Percentiles rank a stretch among this genome's conserved stretches.
phyloP scores from a whole-genome alignment of 2,329 filamentous ascomycete species.

The Arthroderma sp. region DNA sequence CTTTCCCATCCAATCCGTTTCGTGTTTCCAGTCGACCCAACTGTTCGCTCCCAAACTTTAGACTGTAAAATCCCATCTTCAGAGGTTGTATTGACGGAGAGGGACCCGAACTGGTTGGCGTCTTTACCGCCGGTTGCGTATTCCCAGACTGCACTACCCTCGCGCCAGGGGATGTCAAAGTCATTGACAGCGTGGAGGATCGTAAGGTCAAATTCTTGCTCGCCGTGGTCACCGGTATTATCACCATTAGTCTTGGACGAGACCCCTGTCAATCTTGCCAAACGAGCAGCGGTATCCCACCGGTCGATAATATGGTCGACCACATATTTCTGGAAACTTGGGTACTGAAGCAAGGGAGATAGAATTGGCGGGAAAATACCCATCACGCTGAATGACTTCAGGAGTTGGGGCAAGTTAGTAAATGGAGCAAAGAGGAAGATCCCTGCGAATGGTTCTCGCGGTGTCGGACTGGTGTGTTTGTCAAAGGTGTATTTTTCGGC shows the following conservation, averaged over 20 bases:
- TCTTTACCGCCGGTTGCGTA: slow-evolving; percentile 22
- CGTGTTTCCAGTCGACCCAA: slow-evolving; percentile 10
- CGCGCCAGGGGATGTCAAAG: slow-evolving; percentile 60
- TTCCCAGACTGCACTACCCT: slow-evolving; percentile 29
- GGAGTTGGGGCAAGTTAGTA: slow-evolving; percentile 56
- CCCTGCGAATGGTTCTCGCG: slow-evolving; percentile 56
- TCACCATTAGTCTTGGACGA: slow-evolving; percentile 18
- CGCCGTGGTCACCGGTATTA: slow-evolving; percentile 40
- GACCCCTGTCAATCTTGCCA: slow-evolving; percentile 34
- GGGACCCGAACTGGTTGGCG: slow-evolving; percentile 15
- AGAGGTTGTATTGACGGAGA: slow-evolving; percentile 19
- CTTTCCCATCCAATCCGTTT: slow-evolving; percentile 34
- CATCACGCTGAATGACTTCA: slow-evolving; percentile 65
- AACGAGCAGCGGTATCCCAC: slow-evolving; percentile 60
- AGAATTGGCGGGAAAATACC: slow-evolving; percentile 62
- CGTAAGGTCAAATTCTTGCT: slow-evolving; percentile 47
- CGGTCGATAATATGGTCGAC: slow-evolving; percentile 57
- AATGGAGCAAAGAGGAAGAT: slow-evolving; percentile 72
- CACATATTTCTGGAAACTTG: slow-evolving; percentile 49
- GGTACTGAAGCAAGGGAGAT: slow-evolving; percentile 58
- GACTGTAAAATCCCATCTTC: slow-evolving; percentile 21
- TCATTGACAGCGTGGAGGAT: slow-evolving; percentile 75
- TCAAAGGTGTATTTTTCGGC: slow-evolving; percentile 55
- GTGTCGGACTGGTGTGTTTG: slow-evolving; percentile 18
- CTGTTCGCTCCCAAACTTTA: slow-evolving; percentile 25